Evolutionary conservation across 2,329 filamentous ascomycete genomes (phyloP).

Genomic region (Dactylellina leptospora): DNA sequence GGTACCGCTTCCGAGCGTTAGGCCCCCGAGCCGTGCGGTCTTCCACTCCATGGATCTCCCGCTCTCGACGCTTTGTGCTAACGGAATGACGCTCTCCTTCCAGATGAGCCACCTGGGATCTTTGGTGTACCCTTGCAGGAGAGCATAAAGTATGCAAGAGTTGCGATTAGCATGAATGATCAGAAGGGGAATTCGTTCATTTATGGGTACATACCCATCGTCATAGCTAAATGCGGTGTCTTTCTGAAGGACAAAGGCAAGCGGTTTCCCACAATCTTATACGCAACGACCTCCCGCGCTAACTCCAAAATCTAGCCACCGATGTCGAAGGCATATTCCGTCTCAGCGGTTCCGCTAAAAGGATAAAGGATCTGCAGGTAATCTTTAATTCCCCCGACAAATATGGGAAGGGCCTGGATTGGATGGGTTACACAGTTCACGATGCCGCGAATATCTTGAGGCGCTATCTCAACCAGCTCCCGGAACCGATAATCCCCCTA

Average conservation of each 20-base stretch:
- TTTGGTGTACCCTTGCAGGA: slow-evolving; percentile 92
- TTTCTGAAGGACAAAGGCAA: slow-evolving; percentile 97
- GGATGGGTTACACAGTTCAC: slow-evolving; percentile 97
- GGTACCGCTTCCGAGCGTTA: slow-evolving; percentile 40
- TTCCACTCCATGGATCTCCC: neutral
- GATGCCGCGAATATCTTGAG: slow-evolving; percentile 96
- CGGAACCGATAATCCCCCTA: slow-evolving; percentile 93
- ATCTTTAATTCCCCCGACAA: slow-evolving; percentile 93
- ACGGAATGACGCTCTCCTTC: neutral
- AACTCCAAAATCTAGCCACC: slow-evolving; percentile 70
- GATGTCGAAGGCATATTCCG: slow-evolving; percentile 96
- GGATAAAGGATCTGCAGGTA: slow-evolving; percentile 93
- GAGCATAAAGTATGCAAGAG: slow-evolving; percentile 97
- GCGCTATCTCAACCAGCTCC: slow-evolving; percentile 93
- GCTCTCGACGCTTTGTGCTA: neutral
- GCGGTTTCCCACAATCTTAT: neutral
- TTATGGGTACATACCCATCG: slow-evolving; percentile 97
- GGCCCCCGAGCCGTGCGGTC: too few species aligned
- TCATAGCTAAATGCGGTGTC: slow-evolving; percentile 97
- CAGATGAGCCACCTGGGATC: slow-evolving; percentile 71
- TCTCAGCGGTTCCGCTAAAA: slow-evolving; percentile 92
- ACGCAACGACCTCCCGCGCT: neutral
- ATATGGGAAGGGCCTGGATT: slow-evolving; percentile 95
- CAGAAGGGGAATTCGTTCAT: slow-evolving; percentile 94
- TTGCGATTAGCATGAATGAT: slow-evolving; percentile 94